Evolutionary conservation across 208 protist species (phyloP).

Genomic region (Balamuthia mandrillaris): DNA sequence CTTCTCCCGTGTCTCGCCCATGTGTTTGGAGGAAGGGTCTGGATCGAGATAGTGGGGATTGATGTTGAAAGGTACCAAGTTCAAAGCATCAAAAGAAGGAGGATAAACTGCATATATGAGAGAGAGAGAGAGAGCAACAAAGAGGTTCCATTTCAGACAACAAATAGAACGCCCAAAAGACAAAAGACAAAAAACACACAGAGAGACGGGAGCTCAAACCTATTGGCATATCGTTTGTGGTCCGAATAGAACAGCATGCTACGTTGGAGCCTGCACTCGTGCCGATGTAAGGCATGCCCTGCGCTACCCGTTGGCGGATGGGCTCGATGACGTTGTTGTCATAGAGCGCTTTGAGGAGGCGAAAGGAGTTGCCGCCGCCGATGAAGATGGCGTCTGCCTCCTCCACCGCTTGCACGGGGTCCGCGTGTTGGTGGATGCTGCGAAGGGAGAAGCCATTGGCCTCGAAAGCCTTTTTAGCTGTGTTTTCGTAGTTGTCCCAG

Average conservation of each 20-base stretch:
- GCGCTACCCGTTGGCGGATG: background rate
- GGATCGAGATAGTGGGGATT: constrained; percentile 37
- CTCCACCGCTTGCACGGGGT: background rate
- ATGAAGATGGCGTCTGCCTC: constrained; percentile 2
- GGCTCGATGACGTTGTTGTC: background rate
- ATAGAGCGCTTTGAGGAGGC: constrained; percentile 30
- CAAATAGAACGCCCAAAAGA: too few relatives aligned
- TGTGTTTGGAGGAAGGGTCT: background rate
- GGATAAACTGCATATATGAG: too few relatives aligned
- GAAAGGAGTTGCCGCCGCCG: constrained; percentile 41
- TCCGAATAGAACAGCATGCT: background rate
- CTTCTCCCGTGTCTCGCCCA: background rate
- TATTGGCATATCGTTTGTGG: constrained; percentile 51
- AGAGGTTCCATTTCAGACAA: too few relatives aligned
- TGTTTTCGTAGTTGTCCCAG: constrained; percentile 3
- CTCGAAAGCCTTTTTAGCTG: background rate
- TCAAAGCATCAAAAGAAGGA: constrained; percentile 34
- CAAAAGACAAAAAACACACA: too few relatives aligned
- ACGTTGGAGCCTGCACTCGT: constrained; percentile 36
- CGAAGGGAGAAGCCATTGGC: background rate
- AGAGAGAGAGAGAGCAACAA: too few relatives aligned
- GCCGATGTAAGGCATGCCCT: constrained; percentile 34
- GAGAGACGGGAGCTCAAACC: too few relatives aligned
- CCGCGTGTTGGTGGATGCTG: background rate
- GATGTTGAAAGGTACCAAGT: constrained; percentile 30